phyloP scores from a whole-genome alignment of 2,329 filamentous ascomycete genomes.

The Sporothrix globosa region DNA sequence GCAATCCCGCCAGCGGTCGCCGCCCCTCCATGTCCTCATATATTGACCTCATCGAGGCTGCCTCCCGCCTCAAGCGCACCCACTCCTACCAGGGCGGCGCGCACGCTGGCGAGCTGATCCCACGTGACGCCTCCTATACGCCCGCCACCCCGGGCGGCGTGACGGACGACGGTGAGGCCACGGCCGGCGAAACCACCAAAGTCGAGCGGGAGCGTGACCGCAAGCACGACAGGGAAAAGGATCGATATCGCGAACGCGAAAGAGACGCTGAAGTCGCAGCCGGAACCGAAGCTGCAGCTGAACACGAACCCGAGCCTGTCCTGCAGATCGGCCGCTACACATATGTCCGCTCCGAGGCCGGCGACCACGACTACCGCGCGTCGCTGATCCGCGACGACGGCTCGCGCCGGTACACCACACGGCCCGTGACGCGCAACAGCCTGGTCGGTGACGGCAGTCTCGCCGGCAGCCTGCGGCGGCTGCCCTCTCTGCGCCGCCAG shows the following conservation, averaged over 20 bases:
- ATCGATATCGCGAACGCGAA: neutral
- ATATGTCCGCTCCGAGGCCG: constrained; percentile 38
- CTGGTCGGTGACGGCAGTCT: neutral
- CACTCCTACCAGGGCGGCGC: constrained; percentile 30
- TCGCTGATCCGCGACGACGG: constrained; percentile 35
- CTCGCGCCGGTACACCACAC: constrained; percentile 26
- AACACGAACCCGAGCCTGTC: constrained; percentile 34
- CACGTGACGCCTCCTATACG: constrained; percentile 1
- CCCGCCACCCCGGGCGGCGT: constrained; percentile 17
- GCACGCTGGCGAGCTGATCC: constrained; percentile 13
- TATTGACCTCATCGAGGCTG: constrained; percentile 38
- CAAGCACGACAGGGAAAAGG: neutral
- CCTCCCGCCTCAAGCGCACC: constrained; percentile 32
- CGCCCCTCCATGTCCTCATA: constrained; percentile 32
- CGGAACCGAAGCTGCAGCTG: neutral
- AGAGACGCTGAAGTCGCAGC: too few species aligned
- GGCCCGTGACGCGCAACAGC: constrained; percentile 18
- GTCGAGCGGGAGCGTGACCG: neutral
- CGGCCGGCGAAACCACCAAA: neutral
- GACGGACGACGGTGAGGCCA: constrained; percentile 11
- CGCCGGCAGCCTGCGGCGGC: neutral
- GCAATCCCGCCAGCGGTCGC: neutral
- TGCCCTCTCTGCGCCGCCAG: neutral
- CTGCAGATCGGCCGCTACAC: constrained; percentile 39
- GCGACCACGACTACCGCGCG: constrained; percentile 32